Evolutionary conservation across 2,329 filamentous ascomycete genomes (phyloP).

Genomic region (Chrysoporthe austroafricana): DNA sequence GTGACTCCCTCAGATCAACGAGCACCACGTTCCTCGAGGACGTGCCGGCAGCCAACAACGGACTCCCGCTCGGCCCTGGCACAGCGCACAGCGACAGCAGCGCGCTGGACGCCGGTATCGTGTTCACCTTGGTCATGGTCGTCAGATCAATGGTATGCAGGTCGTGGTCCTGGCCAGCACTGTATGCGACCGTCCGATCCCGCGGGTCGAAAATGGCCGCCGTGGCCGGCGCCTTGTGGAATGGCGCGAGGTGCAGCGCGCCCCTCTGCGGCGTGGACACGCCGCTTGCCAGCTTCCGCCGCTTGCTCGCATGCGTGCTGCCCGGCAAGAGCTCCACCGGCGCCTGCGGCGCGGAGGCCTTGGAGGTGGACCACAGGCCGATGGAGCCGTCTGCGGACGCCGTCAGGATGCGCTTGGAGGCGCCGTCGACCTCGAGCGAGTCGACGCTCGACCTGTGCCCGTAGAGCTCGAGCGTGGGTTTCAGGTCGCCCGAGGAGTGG

Average conservation of each 20-base stretch:
- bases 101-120: slow-evolving; percentile 80
- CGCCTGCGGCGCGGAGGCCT: slow-evolving; percentile 74
- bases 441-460: slow-evolving; percentile 62
- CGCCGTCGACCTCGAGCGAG: slow-evolving; percentile 70
- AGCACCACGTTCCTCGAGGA: slow-evolving; percentile 86
- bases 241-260: slow-evolving; percentile 72
- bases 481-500: slow-evolving; percentile 64
- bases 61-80: slow-evolving; percentile 58
- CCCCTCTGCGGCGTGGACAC: slow-evolving; percentile 70
- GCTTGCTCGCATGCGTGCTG: slow-evolving; percentile 68
- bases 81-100: slow-evolving; percentile 80
- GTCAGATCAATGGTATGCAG: slow-evolving; percentile 90
- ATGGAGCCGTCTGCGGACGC: slow-evolving; percentile 82
- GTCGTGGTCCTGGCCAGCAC: slow-evolving; percentile 87
- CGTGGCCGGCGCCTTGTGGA: slow-evolving; percentile 75
- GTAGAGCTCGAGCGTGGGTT: slow-evolving; percentile 69
- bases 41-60: slow-evolving; percentile 72
- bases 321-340: slow-evolving; percentile 71
- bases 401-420: slow-evolving; percentile 79
- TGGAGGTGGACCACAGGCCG: slow-evolving; percentile 86
- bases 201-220: slow-evolving; percentile 82
- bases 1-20: slow-evolving; percentile 84
- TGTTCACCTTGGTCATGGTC: slow-evolving; percentile 77
- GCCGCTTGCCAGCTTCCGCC: slow-evolving; percentile 66
- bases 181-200: slow-evolving; percentile 89